These are phyloP conservation scores for Nothomitra cinnamomea DNA, from an alignment of 2,329 filamentous ascomycete genomes.

Conservation along the genomic window DNA sequence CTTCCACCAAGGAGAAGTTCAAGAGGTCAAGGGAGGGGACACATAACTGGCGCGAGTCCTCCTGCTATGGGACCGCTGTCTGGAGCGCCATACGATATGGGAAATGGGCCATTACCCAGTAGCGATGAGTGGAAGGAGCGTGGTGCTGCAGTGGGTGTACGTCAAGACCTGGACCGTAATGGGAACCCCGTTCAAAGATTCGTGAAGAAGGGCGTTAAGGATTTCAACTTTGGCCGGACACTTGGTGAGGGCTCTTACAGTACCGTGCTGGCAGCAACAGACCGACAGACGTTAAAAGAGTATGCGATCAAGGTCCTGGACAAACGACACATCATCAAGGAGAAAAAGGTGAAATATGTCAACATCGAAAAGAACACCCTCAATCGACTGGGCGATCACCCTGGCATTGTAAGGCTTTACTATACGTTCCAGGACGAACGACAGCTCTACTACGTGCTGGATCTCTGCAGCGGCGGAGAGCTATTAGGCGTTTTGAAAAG, in stretches of 20 bases:
- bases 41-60: conserved; percentile 16
- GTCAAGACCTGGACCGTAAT: conserved; percentile 69
- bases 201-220: conserved; percentile 92
- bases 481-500: conserved; percentile 85
- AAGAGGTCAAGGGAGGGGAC: conserved; percentile 46
- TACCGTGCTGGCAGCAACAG: conserved; percentile 81
- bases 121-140: conserved; percentile 93
- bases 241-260: conserved; percentile 96
- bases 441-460: conserved; percentile 91
- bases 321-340: conserved; percentile 98
- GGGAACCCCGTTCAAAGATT: conserved; percentile 67
- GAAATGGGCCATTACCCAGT: conserved; percentile 42
- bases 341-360: conserved; percentile 99
- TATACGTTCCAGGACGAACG: conserved; percentile 98
- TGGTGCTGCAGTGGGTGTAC: conserved; percentile 71
- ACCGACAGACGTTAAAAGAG: conserved; percentile 84
- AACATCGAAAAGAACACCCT: conserved; percentile 98
- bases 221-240: conserved; percentile 83
- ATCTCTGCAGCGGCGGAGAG: conserved; percentile 83
- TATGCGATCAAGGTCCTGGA: conserved; percentile 97
- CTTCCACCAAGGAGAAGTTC: conserved; percentile 63
- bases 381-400: conserved; percentile 89
- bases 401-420: conserved; percentile 88
- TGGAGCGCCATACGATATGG: conserved; percentile 32
- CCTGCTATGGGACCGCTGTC: conserved; percentile 14